Base-by-base conservation (phyloP, 2,329 filamentous ascomycete species). In the Fusarium sp. region DNA sequence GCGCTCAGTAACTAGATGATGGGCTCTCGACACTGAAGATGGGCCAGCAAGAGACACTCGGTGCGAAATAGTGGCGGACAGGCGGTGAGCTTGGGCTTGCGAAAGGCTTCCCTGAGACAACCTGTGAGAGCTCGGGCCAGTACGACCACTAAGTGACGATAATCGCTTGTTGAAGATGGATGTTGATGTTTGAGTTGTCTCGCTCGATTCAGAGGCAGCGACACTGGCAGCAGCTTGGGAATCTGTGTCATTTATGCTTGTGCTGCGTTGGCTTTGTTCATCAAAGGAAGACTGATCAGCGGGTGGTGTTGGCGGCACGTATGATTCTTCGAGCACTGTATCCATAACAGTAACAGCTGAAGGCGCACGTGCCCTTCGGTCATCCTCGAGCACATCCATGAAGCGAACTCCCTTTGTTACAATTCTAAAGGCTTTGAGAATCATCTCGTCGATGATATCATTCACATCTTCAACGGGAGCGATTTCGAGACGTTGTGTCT, bases 361-460 rank as follows among this genome's bases (percentile, higher is more conserved):
- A 35, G 86, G 85, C 13, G 85, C 85, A 60, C 87, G 84, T 44
- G 83, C 80, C 66, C 85, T 84, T 52, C 86, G 82, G 75, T 92
- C 89, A 21, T 90, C 93, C 42, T 93, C 92, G 84, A 96, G 91
- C 5, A 96, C 88, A 76, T 99, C 96, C 46, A 97, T 87, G 79
- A 99, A 98, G 49, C 92, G 89, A 32, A 98, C 94, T 19, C 94
- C 95, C 77, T 96, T 92, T 53, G 92, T 96, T n/a, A 97, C 93
- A 59, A 98, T 95, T 79, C 93, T 95, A 85, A 97, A 98, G 0
- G 95, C 95, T 81, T 95, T 96, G 60, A 97, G 85, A 30, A 98
- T 93, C 89, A 98, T 94, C 80, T 97, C 94, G 79, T 98, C 96
- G 64, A 98, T 89, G 64, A 96, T 89, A 76, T 93, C 90, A 77